These are phyloP conservation scores for Nothophytophthora sp. DNA, from an alignment of 352 stramenopile species.

Conservation along the genomic window DNA sequence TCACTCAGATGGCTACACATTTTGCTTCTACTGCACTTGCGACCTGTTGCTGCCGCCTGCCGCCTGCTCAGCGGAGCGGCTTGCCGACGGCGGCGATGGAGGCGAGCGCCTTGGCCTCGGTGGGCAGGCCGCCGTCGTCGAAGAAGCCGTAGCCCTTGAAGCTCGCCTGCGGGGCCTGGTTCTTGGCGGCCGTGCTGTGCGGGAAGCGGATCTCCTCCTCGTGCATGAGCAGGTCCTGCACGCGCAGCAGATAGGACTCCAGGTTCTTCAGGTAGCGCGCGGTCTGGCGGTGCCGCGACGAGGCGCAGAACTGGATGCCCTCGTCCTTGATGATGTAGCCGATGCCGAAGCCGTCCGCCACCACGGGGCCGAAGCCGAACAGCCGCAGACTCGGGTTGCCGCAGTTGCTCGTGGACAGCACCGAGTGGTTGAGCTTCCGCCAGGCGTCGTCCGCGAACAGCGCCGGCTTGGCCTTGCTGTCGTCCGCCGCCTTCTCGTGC, in stretches of 20 bases:
- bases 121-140: constrained; percentile 47
- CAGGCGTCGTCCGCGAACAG: constrained; percentile 92
- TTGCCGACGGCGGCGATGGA: constrained; percentile 36
- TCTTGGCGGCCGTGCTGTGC: constrained; percentile 53
- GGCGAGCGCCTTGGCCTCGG: constrained; percentile 29
- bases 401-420: constrained; percentile 97
- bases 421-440: constrained; percentile 92
- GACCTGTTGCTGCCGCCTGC: too few species aligned
- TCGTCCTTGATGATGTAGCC: constrained; percentile 98
- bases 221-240: constrained; percentile 78
- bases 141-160: constrained; percentile 88
- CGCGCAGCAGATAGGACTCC: constrained; percentile 72
- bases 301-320: constrained; percentile 88
- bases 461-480: constrained; percentile 41
- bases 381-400: constrained; percentile 94
- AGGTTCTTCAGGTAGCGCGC: constrained; percentile 85
- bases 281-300: constrained; percentile 82
- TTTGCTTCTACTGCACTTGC: neutral
- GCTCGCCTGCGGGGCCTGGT: constrained; percentile 39
- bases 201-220: constrained; percentile 82
- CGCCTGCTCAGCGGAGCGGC: too few species aligned
- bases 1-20: constrained; percentile 8
- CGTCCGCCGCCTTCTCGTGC: constrained; percentile 39
- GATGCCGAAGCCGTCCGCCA: constrained; percentile 95
- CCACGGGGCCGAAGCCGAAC: constrained; percentile 95